phyloP scores from a whole-genome alignment of 1,139 yeast genomes.

The Candida smagusa region DNA sequence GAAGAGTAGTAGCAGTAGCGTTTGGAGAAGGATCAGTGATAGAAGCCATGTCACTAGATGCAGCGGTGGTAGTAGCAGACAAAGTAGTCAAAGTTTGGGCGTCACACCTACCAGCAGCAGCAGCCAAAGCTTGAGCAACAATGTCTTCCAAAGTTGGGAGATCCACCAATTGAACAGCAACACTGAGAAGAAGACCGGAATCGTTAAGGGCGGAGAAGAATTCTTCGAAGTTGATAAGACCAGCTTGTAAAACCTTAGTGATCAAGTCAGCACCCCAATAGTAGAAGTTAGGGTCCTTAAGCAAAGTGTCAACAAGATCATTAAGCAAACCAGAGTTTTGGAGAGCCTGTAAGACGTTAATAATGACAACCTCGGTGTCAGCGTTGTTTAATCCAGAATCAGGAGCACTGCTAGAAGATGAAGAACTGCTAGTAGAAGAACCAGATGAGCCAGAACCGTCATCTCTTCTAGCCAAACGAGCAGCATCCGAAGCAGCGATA shows the following conservation, averaged over 20 bases:
- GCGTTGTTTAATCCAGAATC: too few species aligned
- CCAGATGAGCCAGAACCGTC: not conserved
- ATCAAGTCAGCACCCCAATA: constrained; percentile 41
- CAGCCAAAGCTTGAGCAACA: constrained; percentile 45
- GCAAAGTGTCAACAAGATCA: constrained; percentile 38
- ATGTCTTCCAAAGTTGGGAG: constrained; percentile 39
- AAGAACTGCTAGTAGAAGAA: not conserved
- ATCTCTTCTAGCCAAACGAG: too few species aligned
- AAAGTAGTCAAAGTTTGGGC: constrained; percentile 29
- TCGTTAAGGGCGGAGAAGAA: constrained; percentile 29
- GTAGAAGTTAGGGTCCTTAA: constrained; percentile 40
- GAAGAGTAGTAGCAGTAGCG: constrained; percentile 3
- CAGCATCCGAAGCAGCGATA: too few species aligned
- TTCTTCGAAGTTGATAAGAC: constrained; percentile 28
- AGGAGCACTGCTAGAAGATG: not conserved
- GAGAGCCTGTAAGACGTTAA: constrained; percentile 44
- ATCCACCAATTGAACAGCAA: constrained; percentile 40
- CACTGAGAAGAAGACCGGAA: constrained; percentile 40
- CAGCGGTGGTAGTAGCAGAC: constrained; percentile 16
- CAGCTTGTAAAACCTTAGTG: constrained; percentile 25
- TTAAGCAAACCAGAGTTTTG: constrained; percentile 44
- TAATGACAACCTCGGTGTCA: constrained; percentile 17
- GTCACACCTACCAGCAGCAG: constrained; percentile 42
- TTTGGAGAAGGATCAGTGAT: constrained; percentile 7
- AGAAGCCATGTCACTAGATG: constrained; percentile 11